These are phyloP conservation scores for Starmerella davenportii DNA, from an alignment of 805 yeast species.

Conservation along the genomic window DNA sequence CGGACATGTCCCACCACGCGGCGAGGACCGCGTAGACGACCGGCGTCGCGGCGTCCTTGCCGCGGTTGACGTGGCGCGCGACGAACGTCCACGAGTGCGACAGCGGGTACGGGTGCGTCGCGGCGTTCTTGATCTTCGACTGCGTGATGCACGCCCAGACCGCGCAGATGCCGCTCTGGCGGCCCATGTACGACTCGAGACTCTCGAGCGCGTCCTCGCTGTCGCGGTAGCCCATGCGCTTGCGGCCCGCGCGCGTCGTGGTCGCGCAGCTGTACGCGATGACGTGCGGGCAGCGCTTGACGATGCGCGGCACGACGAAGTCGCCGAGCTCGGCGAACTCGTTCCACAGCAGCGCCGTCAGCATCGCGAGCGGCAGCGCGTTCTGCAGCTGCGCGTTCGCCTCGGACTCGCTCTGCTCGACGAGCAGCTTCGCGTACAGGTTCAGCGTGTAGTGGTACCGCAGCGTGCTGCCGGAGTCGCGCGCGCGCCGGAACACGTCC, in stretches of 20 bases:
- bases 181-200: slow-evolving; percentile 57
- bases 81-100: slow-evolving; percentile 48
- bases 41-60: slow-evolving; percentile 34
- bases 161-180: slow-evolving; percentile 72
- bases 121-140: slow-evolving; percentile 20
- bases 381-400: slow-evolving; percentile 61
- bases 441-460: slow-evolving; percentile 62
- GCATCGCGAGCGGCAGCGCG: slow-evolving; percentile 59
- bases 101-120: slow-evolving; percentile 38
- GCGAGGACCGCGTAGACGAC: slow-evolving; percentile 55
- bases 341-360: slow-evolving; percentile 38
- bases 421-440: slow-evolving; percentile 66
- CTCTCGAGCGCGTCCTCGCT: slow-evolving; percentile 28
- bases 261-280: slow-evolving; percentile 64
- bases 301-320: slow-evolving; percentile 56
- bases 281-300: slow-evolving; percentile 77
- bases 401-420: slow-evolving; percentile 86
- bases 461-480: slow-evolving; percentile 26
- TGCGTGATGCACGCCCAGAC: slow-evolving; percentile 63
- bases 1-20: slow-evolving; percentile 87
- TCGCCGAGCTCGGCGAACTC: slow-evolving; percentile 36
- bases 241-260: slow-evolving; percentile 66
- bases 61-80: slow-evolving; percentile 53
- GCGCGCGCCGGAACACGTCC: slow-evolving; percentile 32
- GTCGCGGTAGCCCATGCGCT: slow-evolving; percentile 69